Percentiles rank a stretch among this genome's conserved stretches.
Conservation (phyloP, 805 yeast genomes). For the Yamadazyma paraphyllophila region DNA sequence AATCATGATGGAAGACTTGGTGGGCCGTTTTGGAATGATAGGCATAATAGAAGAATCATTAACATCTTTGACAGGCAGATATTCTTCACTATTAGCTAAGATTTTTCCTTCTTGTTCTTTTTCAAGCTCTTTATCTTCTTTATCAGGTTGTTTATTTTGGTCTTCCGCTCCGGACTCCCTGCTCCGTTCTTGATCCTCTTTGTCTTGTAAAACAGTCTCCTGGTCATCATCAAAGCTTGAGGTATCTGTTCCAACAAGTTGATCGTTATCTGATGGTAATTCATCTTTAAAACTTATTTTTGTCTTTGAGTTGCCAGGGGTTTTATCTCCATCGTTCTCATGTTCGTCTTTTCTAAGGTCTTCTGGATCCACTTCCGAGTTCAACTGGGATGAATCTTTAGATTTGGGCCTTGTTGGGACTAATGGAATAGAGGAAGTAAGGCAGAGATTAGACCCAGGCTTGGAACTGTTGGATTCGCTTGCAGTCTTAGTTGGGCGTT, state of each 20-base stretch:
- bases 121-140: background rate
- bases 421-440: slow-evolving; percentile 2
- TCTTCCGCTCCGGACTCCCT: background rate
- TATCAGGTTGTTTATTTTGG: background rate
- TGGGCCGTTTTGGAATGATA: slow-evolving; percentile 13
- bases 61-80: too few species aligned
- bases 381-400: slow-evolving; percentile 1
- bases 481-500: slow-evolving; percentile 21
- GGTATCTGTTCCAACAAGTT: slow-evolving; percentile 14
- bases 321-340: slow-evolving; percentile 28
- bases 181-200: slow-evolving; percentile 13
- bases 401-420: slow-evolving; percentile 4
- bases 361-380: background rate
- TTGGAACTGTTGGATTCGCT: too few species aligned
- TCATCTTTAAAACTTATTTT: slow-evolving; percentile 29
- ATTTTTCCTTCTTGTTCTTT: background rate
- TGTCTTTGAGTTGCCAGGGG: slow-evolving; percentile 32
- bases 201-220: slow-evolving; percentile 29
- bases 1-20: background rate
- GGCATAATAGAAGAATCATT: background rate
- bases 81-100: too few species aligned
- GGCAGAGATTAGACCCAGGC: background rate
- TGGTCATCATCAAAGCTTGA: slow-evolving; percentile 31
- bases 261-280: slow-evolving; percentile 15
- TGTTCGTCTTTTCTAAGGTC: slow-evolving; percentile 1